Base-by-base conservation (phyloP, 495 filamentous ascomycete species). In the Lepidopterella palustris region DNA sequence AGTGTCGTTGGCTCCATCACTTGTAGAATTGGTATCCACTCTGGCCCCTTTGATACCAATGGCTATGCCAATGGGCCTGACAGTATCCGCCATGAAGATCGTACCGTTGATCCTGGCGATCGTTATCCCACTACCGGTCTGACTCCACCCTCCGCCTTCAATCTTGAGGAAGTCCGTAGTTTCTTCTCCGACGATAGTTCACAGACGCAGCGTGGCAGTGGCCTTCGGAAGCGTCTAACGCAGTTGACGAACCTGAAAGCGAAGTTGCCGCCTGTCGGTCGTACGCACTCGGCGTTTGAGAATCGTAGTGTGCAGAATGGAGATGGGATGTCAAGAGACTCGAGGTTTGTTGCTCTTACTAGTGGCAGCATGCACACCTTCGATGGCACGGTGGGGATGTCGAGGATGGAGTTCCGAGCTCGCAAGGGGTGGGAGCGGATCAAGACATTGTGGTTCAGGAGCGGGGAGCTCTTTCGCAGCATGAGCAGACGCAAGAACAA, bases 181-280 rank as follows among this genome's bases (percentile, higher is more conserved):
- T 72, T 71, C 58, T 77, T 77, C 61, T 75, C 72, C 4, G 74
- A 77, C 45, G 70, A 77, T 53, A 76, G 71, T 64, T 75, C 72
- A 4, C 55, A 63, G 6, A 45, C 45, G 3, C 31, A 71, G 15
- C 60, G 47, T 25, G 31, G 55, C 8, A 49, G 59, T 6, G 63
- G 57, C 24, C 57, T 74, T 55, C 65, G 68, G 21, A 71, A 71
- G 29, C 64, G 68, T 40, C 42, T 75, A 9, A 72, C 74, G 20
- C 56, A 64, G 20, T n/a, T n/a, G n/a, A n/a, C n/a, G n/a, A n/a
- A n/a, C 45, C 66, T n/a, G 60, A 56, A 39, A 32, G 35, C 32
- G 25, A 69, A 59, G 55, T 21, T 58, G 52, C 56, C 53, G 56
- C n/a, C 23, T 18, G 54, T 18, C 9, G 10, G 23, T 26, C 18